A percentile compares a stretch with the other conserved stretches of the same genome.
phyloP scores from a whole-genome alignment of 371 early-diverging fungal species.

The Entomophthora muscae region DNA sequence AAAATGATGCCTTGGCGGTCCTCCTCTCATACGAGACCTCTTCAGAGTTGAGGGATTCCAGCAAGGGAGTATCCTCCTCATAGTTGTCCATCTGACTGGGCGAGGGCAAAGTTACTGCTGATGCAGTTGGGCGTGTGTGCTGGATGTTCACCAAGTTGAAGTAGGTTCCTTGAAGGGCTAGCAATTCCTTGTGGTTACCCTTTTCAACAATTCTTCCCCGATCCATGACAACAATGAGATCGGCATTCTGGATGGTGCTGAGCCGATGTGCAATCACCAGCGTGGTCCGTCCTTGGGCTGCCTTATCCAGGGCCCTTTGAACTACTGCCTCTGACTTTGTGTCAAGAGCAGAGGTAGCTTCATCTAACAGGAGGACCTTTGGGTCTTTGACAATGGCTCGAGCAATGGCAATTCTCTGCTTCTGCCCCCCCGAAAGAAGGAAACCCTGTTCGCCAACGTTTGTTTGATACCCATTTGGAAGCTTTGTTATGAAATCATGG shows the following conservation, averaged over 20 bases:
- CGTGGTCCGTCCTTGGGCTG: slow-evolving; percentile 46
- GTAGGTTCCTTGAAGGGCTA: slow-evolving; percentile 20
- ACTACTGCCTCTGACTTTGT: no score
- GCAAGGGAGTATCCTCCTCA: no score
- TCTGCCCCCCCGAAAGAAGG: no score
- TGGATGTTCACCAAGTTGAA: slow-evolving; percentile 21
- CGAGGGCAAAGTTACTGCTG: no score
- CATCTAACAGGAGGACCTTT: no score
- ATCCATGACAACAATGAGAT: slow-evolving; percentile 52
- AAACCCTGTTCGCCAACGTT: slow-evolving; percentile 67
- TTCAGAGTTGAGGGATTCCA: no score
- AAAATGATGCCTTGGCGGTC: no score
- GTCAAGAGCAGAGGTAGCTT: slow-evolving; percentile 38
- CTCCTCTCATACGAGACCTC: no score
- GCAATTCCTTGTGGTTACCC: slow-evolving; percentile 61
- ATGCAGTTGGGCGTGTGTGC: no score
- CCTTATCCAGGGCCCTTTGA: slow-evolving; percentile 65
- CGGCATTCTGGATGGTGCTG: slow-evolving; percentile 52
- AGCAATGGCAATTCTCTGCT: no score
- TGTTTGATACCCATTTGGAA: slow-evolving; percentile 61
- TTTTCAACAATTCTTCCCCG: slow-evolving; percentile 60
- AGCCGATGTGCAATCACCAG: slow-evolving; percentile 53
- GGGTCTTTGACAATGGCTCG: no score
- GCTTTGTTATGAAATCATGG: slow-evolving; percentile 44
- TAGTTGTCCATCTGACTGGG: no score